Evolutionary conservation across 108 stramenopile genomes (phyloP).

Genomic region (Cylindrotheca closterium): DNA sequence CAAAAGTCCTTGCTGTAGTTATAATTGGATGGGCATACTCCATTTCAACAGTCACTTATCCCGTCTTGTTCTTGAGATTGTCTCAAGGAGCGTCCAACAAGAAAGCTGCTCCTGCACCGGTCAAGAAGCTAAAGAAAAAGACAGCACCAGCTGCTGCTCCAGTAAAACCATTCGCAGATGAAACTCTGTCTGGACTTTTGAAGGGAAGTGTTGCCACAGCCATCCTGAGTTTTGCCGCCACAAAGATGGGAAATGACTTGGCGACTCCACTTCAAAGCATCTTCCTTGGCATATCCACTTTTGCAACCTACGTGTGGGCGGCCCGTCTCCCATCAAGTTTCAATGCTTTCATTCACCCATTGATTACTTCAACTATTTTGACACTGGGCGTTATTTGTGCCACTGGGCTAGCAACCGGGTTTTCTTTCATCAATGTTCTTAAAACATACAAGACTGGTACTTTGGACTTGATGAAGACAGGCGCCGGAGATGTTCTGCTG

Average conservation of each 20-base stretch:
- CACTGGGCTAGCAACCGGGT: conserved; percentile 39
- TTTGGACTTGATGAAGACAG: conserved; percentile 44
- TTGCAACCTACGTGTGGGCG: conserved; percentile 69
- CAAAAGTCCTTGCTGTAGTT: conserved; percentile 57
- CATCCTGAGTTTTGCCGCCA: conserved; percentile 33
- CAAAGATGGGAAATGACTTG: conserved; percentile 18
- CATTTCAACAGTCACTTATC: conserved; percentile 46
- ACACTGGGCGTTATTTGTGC: conserved; percentile 21
- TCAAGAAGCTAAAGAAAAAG: not conserved
- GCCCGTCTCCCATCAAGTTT: conserved; percentile 61
- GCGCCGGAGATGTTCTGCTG: conserved; percentile 75
- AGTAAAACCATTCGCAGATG: conserved; percentile 57
- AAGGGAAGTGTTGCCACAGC: conserved; percentile 41
- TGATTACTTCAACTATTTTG: conserved; percentile 59
- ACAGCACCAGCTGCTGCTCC: conserved; percentile 21
- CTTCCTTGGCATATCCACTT: conserved; percentile 51
- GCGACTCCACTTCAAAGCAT: conserved; percentile 50
- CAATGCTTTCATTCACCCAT: conserved; percentile 70
- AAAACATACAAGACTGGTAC: conserved; percentile 67
- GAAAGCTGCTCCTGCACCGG: conserved; percentile 3
- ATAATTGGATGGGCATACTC: conserved; percentile 70
- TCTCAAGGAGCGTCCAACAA: conserved; percentile 23
- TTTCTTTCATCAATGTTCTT: conserved; percentile 46
- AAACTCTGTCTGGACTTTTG: conserved; percentile 45
- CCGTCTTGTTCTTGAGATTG: conserved; percentile 57